Percentiles rank a stretch among this genome's conserved stretches.
phyloP scores from a whole-genome alignment of 2,329 filamentous ascomycete genomes.

The Gyromitra esculenta region DNA sequence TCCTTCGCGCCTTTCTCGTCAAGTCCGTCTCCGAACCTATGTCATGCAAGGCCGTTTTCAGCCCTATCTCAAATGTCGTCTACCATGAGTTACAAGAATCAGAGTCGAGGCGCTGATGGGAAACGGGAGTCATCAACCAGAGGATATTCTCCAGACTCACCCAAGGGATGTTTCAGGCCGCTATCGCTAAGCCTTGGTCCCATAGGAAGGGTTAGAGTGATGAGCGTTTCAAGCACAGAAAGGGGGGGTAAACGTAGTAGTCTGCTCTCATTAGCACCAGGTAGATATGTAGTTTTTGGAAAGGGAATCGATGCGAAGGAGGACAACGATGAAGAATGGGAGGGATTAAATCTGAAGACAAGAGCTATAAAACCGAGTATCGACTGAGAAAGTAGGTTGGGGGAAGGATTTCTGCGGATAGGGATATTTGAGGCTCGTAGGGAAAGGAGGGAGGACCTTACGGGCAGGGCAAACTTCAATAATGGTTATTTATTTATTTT shows the following conservation, averaged over 20 bases:
- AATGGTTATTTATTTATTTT: not conserved
- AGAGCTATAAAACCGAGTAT: not conserved
- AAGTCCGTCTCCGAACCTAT: not conserved
- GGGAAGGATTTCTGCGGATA: not conserved
- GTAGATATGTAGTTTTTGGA: not conserved
- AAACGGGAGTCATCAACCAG: constrained; percentile 6
- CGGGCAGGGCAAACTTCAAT: too few species aligned
- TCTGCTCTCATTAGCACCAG: not conserved
- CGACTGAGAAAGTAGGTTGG: not conserved
- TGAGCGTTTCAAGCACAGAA: not conserved
- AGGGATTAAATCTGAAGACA: not conserved
- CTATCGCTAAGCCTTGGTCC: constrained; percentile 1
- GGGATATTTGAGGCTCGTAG: not conserved
- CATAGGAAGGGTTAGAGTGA: not conserved
- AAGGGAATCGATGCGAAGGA: not conserved
- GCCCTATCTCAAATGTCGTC: constrained; percentile 13
- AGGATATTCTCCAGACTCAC: constrained; percentile 4
- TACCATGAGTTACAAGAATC: constrained; percentile 2
- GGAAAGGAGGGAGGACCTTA: too few species aligned
- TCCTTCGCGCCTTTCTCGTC: constrained; percentile 20
- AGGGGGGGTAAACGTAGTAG: constrained; percentile 1
- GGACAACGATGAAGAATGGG: not conserved
- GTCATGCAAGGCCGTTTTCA: constrained; percentile 23
- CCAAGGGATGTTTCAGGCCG: not conserved
- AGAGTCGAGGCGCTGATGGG: not conserved